Conservation (phyloP, 352 stramenopile species). For the Globisporangium okanoganense region DNA sequence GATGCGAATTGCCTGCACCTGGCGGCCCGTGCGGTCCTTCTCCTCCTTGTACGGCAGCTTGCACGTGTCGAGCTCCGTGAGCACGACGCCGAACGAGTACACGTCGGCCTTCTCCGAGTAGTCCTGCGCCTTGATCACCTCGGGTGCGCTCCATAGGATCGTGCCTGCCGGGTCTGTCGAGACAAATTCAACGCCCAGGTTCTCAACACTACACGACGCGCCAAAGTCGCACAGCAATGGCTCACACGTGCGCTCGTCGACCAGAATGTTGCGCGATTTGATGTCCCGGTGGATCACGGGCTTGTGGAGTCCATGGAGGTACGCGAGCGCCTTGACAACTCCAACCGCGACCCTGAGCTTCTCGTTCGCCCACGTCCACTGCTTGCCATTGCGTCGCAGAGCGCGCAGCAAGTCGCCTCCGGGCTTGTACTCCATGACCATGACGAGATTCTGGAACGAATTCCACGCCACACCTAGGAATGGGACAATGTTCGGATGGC, state of each 20-base stretch:
- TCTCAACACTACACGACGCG: conserved; percentile 22
- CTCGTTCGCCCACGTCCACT: conserved; percentile 32
- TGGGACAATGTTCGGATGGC: conserved; percentile 55
- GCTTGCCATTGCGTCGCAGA: conserved; percentile 4
- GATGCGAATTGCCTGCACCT: conserved; percentile 13
- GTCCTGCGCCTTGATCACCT: conserved; percentile 33
- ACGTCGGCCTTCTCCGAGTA: conserved; percentile 47
- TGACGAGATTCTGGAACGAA: conserved; percentile 50
- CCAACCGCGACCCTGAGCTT: conserved; percentile 50
- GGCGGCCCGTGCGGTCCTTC: conserved; percentile 8
- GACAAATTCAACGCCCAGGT: conserved; percentile 16
- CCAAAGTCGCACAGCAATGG: conserved; percentile 50
- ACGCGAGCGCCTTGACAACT: conserved; percentile 35
- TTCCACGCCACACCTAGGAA: conserved; percentile 59
- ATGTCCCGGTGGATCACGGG: conserved; percentile 53
- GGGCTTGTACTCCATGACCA: conserved; percentile 39
- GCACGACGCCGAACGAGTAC: conserved; percentile 52
- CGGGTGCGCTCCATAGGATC: conserved; percentile 44
- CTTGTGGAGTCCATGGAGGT: conserved; percentile 35
- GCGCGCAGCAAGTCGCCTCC: conserved; percentile 35
- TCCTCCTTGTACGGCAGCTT: conserved; percentile 27
- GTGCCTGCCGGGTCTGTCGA: conserved; percentile 22
- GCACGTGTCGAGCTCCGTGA: conserved; percentile 52
- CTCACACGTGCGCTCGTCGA: conserved; percentile 36
- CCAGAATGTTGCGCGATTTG: conserved; percentile 46